Evolutionary conservation across 495 filamentous ascomycete species (phyloP).

Genomic region (Aspergillus hancockii): DNA sequence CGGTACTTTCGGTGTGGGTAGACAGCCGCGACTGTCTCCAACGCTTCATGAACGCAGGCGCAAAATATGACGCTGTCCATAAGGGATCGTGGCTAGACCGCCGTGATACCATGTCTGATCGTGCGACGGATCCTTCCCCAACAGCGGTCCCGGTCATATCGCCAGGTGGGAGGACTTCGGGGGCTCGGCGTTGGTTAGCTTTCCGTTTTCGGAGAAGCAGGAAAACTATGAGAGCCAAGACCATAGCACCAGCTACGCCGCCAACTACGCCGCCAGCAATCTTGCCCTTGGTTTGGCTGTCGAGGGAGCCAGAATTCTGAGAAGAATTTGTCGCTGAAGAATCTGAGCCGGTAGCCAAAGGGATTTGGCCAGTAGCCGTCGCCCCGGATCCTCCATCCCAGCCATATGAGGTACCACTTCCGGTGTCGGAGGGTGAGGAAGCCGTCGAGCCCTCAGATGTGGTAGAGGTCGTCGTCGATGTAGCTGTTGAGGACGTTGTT

Average conservation of each 20-base stretch:
- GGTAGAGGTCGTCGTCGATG: slow-evolving; percentile 11
- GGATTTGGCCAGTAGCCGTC: slow-evolving; percentile 9
- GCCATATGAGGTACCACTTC: slow-evolving; percentile 1
- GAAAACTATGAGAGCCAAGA: slow-evolving; percentile 54
- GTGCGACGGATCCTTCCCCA: slow-evolving; percentile 12
- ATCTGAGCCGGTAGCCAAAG: slow-evolving; percentile 6
- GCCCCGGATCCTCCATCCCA: slow-evolving; percentile 6
- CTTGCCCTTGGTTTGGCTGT: slow-evolving; percentile 28
- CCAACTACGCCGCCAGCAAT: slow-evolving; percentile 69
- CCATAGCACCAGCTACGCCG: slow-evolving; percentile 59
- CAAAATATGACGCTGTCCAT: slow-evolving; percentile 54
- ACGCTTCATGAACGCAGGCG: slow-evolving; percentile 46
- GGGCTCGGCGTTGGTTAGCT: slow-evolving; percentile 19
- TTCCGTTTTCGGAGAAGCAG: slow-evolving; percentile 52
- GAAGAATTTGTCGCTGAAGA: slow-evolving; percentile 10
- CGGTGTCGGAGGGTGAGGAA: not conserved
- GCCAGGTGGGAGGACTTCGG: slow-evolving; percentile 27
- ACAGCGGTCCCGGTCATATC: slow-evolving; percentile 12
- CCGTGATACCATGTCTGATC: slow-evolving; percentile 47
- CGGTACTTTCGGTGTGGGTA: slow-evolving; percentile 44
- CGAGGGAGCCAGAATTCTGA: slow-evolving; percentile 6
- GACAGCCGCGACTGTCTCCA: slow-evolving; percentile 42
- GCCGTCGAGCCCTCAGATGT: not conserved
- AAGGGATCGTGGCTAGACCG: slow-evolving; percentile 56
- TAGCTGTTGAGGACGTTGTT: slow-evolving; percentile 13